Evolutionary conservation across 2,329 filamentous ascomycete genomes (phyloP).

Genomic region (Didymella exigua): DNA sequence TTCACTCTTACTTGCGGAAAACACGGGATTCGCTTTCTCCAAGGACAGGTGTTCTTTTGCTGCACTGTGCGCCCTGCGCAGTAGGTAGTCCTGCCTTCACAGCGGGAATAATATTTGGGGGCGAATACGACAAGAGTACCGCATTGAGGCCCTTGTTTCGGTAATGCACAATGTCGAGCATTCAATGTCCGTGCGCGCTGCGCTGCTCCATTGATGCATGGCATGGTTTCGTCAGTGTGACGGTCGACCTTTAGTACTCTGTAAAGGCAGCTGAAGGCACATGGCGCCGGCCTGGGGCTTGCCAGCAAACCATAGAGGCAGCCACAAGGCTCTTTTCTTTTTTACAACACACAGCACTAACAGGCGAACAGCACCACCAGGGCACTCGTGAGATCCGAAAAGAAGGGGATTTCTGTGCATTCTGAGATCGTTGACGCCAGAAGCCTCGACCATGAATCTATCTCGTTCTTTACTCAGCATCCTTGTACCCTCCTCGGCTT

Average conservation of each 20-base stretch:
- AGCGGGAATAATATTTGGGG: constrained; percentile 1
- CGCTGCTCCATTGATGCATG: neutral
- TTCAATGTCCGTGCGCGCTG: neutral
- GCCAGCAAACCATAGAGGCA: neutral
- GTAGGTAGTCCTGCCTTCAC: neutral
- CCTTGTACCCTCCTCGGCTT: neutral
- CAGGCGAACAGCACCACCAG: neutral
- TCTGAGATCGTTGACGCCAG: neutral
- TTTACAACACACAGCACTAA: neutral
- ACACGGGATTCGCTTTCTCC: neutral
- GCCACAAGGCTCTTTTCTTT: neutral
- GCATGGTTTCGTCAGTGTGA: neutral
- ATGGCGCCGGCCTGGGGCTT: neutral
- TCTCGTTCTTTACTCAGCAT: neutral
- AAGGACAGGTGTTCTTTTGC: constrained; percentile 39
- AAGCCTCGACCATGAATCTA: neutral
- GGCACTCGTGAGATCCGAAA: neutral
- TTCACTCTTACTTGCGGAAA: constrained; percentile 11
- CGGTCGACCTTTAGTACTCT: neutral
- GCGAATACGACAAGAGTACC: constrained; percentile 2
- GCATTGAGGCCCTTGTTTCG: constrained; percentile 9
- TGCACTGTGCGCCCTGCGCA: neutral
- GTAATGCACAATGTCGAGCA: constrained; percentile 9
- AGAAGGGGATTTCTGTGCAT: neutral
- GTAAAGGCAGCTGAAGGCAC: neutral